These are phyloP conservation scores for Pulveroboletus sp. DNA, from an alignment of 768 basidiomycete genomes.

Conservation along the genomic window DNA sequence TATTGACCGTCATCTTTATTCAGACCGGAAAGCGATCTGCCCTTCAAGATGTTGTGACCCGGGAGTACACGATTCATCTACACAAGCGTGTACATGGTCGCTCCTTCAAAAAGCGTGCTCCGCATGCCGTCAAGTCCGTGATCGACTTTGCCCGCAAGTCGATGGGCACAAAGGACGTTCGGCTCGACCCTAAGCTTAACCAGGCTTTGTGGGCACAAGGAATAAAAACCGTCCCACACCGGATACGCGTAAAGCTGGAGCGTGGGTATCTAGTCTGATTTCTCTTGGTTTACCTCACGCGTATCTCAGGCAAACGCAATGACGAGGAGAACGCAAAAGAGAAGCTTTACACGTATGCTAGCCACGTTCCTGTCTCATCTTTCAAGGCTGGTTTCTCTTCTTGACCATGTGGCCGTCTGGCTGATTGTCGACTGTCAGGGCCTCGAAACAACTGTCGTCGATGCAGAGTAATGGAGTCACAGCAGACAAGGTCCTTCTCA, in stretches of 20 bases:
- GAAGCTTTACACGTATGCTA: slow-evolving; percentile 93
- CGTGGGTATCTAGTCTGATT: slow-evolving; percentile 48
- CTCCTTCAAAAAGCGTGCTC: slow-evolving; percentile 97
- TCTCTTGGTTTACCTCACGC: not conserved
- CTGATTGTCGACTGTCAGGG: slow-evolving; percentile 46
- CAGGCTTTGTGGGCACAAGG: slow-evolving; percentile 93
- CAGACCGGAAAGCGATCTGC: slow-evolving; percentile 92
- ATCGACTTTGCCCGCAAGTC: slow-evolving; percentile 87
- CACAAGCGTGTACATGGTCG: slow-evolving; percentile 93
- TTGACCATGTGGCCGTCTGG: not conserved
- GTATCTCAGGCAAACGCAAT: slow-evolving; percentile 82
- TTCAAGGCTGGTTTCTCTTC: slow-evolving; percentile 70
- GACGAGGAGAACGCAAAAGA: slow-evolving; percentile 99
- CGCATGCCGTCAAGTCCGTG: slow-evolving; percentile 94
- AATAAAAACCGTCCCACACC: slow-evolving; percentile 90
- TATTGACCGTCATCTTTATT: slow-evolving; percentile 4
- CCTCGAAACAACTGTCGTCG: slow-evolving; percentile 79
- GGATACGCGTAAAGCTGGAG: slow-evolving; percentile 92
- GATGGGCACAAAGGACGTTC: slow-evolving; percentile 95
- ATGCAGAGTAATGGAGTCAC: slow-evolving; percentile 59
- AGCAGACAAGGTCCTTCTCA: slow-evolving; percentile 8
- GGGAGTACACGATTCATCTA: slow-evolving; percentile 98
- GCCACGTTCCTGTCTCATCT: slow-evolving; percentile 68
- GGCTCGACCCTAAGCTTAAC: slow-evolving; percentile 95
- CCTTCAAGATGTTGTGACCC: slow-evolving; percentile 95